Percentiles rank a stretch among this genome's conserved stretches.
Evolutionary conservation across 164 flowering plant genomes (phyloP).

Genomic region (grape (Vitis vinifera)): DNA sequence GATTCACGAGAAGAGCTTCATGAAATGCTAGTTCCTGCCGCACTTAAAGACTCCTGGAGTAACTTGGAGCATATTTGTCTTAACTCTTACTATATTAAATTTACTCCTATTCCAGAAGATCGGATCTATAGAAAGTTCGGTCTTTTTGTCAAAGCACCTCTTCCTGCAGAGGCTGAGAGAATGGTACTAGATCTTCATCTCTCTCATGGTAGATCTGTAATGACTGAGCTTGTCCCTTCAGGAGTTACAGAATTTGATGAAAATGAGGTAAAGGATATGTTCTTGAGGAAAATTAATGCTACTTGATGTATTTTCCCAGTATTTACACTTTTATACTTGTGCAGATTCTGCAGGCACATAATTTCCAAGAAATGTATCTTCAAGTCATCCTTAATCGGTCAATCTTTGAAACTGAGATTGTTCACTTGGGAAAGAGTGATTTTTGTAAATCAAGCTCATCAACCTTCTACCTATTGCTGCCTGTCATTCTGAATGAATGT

Average conservation of each 20-base stretch:
- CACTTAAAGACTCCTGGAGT: constrained; percentile 58
- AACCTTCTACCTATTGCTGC: constrained; percentile 83
- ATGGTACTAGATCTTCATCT: constrained; percentile 86
- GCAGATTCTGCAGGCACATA: constrained; percentile 69
- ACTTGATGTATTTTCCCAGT: background rate
- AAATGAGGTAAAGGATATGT: constrained; percentile 51
- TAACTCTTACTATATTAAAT: constrained; percentile 51
- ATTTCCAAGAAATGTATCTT: constrained; percentile 81
- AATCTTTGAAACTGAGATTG: constrained; percentile 52
- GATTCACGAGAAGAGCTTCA: constrained; percentile 57
- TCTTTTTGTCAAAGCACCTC: constrained; percentile 66
- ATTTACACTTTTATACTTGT: constrained; percentile 6
- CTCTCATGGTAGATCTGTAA: constrained; percentile 77
- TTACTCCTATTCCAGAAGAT: constrained; percentile 71
- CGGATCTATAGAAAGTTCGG: constrained; percentile 73
- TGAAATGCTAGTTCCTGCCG: constrained; percentile 83
- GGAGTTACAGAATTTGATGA: constrained; percentile 52
- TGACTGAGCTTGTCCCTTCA: constrained; percentile 51
- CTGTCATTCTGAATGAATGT: constrained; percentile 35
- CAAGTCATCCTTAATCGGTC: constrained; percentile 77
- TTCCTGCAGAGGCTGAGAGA: constrained; percentile 74
- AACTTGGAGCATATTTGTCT: constrained; percentile 34
- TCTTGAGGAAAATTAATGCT: background rate
- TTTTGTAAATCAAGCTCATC: constrained; percentile 27
- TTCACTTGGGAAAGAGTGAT: constrained; percentile 49